Evolutionary conservation across 345 rosid genomes (phyloP), one percentile per base, ranked within the genome.

Genomic region (Raphanus sativus): DNA sequence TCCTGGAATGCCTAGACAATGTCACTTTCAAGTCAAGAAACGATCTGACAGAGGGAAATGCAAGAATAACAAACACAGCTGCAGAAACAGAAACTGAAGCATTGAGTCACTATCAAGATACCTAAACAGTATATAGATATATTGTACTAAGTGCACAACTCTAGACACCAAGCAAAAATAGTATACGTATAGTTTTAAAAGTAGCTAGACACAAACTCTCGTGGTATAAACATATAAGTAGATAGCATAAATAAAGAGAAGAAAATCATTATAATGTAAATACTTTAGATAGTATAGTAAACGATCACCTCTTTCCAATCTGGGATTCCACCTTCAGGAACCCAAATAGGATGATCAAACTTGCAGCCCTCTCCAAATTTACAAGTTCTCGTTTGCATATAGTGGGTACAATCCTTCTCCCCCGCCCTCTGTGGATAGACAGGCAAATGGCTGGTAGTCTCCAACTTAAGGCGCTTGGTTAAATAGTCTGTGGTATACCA

Each of bases 331-430:
- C 97, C 98, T 76, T 89, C 98, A 15, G 98, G 97, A 90, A 94
- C 98, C 98, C 98, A 92, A 92, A 92, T 74, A 86, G 98, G 98
- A 89, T 94, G 98, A 87, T 94, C 97, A 90, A 90, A 94, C 89
- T 85, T 94, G 97, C 98, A 94, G 95, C 85, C 88, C 75, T 86
- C 92, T 86, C 97, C 98, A 89, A 87, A 94, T 84, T 92, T 94
- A 94, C 98, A 94, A 70, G 97, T 89, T 87, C 98, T 86, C 67
- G 98, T 92, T 78, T 86, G 97, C 98, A 94, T 94, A 92, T 92
- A 94, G 90, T 92, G 91, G 78, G 97, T 90, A 89, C 98, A 94
- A 80, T 94, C 97, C 86, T 92, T 94, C 90, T 90, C 97, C 79
- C 98, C 98, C 16, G 97, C 92, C 83, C 97, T 85, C 82, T 94